phyloP scores from a whole-genome alignment of 345 rosid genomes.

The Trapa incisa region DNA sequence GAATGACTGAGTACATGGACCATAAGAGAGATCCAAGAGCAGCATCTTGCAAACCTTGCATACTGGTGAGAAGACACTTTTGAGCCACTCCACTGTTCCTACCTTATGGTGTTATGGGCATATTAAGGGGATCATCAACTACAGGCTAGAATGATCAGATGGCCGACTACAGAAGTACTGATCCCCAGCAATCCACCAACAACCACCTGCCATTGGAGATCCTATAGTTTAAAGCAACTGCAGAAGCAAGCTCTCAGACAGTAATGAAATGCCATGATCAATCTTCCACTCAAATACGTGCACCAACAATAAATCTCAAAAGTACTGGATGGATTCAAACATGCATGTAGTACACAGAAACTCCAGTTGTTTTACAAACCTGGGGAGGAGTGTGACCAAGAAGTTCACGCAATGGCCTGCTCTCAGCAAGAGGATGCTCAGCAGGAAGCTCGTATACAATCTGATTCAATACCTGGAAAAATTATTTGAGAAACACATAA shows the following conservation, averaged over 20 bases:
- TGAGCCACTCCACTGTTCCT: background rate
- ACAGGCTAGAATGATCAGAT: conserved; percentile 22
- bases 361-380: conserved; percentile 22
- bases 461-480: conserved; percentile 72
- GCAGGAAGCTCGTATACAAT: conserved; percentile 90
- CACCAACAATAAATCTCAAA: background rate
- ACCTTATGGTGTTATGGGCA: background rate
- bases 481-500: background rate
- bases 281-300: background rate
- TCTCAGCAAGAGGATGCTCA: conserved; percentile 90
- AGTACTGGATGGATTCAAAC: background rate
- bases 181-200: conserved; percentile 73
- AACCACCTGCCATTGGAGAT: conserved; percentile 36
- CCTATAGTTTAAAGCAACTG: background rate
- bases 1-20: background rate
- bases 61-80: background rate
- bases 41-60: background rate
- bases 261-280: too few species aligned
- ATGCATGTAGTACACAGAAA: background rate
- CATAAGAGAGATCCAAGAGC: background rate
- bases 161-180: conserved; percentile 42
- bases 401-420: conserved; percentile 77
- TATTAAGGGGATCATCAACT: conserved; percentile 16
- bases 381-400: conserved; percentile 93
- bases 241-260: background rate